Base-by-base conservation (phyloP, 148 eudicot species). In the Persicaria maculosa region DNA sequence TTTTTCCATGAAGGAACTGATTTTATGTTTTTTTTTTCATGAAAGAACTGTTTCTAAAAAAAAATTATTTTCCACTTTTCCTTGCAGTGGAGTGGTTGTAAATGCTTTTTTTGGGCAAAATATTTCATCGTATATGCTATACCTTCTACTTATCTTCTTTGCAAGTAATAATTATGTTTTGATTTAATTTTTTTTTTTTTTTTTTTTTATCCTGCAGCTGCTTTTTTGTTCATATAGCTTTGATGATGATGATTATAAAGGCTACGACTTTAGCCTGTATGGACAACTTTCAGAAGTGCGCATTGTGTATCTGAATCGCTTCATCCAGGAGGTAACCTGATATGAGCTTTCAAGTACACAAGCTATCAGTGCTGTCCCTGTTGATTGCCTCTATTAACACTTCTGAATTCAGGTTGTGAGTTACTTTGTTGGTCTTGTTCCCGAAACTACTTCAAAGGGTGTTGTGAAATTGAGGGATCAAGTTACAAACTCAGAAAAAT, bases 241-340 rank as follows among this genome's bases (percentile, higher is more conserved):
- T 61, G 87, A 86, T 76, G 98, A 94, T 80, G 97, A 94, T 77
- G 97, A 94, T 82, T 94, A 90, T 75, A 81, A 88, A 76, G 98
- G 98, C 46, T 94, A 84, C 87, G 97, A 91, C 43, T 94, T 82
- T 79, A 90, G 98, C 79, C 89, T 94, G 71, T 44, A 74, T 57
- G 98, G 98, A 46, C 89, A 90, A 84, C 86, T 94, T 75, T 94
- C 98, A 61, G 98, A 94, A 94, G 98, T 94, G 4, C 90, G 92
- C 74, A 75, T 94, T 81, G 88, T 94, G 74, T 94, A 86, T 79
- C 83, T 94, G 83, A 90, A 94, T 79, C 97, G 98, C 65, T 94
- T 94, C 84, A 52, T 94, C 71, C 96, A 91, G 86, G 98, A 94
- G 97, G 98, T 92, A 83, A 77, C 25, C 16, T 31, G 40, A 72